Evolutionary conservation across 2,329 filamentous ascomycete genomes (phyloP), one percentile per base, ranked within the genome.

Genomic region (Alternaria angustiovoidea): DNA sequence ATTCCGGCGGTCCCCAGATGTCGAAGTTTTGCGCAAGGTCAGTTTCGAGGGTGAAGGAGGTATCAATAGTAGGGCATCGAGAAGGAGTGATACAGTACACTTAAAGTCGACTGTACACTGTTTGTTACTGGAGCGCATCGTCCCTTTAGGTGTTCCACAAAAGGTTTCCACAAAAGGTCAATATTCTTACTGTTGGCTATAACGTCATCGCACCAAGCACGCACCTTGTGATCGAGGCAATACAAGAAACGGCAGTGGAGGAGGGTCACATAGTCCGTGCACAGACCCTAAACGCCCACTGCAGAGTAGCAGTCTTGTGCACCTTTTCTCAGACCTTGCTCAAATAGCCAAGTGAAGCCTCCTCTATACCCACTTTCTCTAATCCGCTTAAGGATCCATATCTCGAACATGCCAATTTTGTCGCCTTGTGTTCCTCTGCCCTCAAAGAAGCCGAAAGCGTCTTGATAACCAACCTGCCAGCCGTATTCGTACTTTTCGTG

Each of bases 331-430:
- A 85, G 54, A 2, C 83, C 83, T 58, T 83, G 81, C 69, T 84
- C 83, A 66, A 80, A 85, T 67, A 84, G 80, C 82, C 83, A 85
- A n/a, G 82, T 78, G 61, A 79, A 81, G 18, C 76, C 75, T 9
- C 82, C 82, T 38, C 77, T 76, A 63, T 83, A 80, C 2, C 82
- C 83, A 58, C 80, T 81, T 63, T 88, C 85, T 32, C 80, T 67
- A 41, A 88, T 73, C 34, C 86, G 80, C 74, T 86, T 87, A 70
- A 84, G 75, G 14, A 83, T 73, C 86, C 87, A 88, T n/a, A 87
- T 64, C 59, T 88, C 86, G 41, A 86, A 61, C 71, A 82, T 84
- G 7, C 86, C 86, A 73, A 88, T 86, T 68, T 78, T 83, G 69
- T 87, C 85, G 2, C 69, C 68, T 44, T 64, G 64, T 0, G 72